These are phyloP conservation scores for Coniochaeta sp. DNA, from an alignment of 2,329 filamentous ascomycete genomes.

Conservation along the genomic window DNA sequence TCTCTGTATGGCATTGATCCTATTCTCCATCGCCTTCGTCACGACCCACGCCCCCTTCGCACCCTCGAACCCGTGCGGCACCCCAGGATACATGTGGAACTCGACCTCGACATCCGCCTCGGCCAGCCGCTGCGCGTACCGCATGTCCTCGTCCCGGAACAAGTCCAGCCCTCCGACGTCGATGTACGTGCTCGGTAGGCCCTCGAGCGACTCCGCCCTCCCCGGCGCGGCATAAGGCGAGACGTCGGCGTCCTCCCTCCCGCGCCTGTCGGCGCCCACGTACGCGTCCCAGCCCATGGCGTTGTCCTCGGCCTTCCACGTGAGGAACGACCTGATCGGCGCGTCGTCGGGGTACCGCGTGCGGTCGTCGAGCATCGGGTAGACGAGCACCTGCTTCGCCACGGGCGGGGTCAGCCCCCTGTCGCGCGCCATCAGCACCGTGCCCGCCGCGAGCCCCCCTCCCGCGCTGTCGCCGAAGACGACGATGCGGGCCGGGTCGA, in stretches of 20 bases:
- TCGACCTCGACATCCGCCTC: constrained; percentile 26
- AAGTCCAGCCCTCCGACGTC: constrained; percentile 30
- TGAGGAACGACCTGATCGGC: constrained; percentile 7
- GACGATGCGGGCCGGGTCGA: constrained; percentile 18
- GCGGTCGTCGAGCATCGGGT: constrained; percentile 30
- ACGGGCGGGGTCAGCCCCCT: constrained; percentile 18
- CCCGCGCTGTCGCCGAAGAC: constrained; percentile 19
- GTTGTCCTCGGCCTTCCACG: constrained; percentile 15
- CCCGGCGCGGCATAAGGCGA: constrained; percentile 16
- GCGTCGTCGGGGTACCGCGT: constrained; percentile 11
- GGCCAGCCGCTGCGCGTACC: constrained; percentile 23
- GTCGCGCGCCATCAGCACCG: constrained; percentile 33
- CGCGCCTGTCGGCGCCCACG: constrained; percentile 8
- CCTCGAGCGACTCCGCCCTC: constrained; percentile 12
- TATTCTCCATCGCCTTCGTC: constrained; percentile 16
- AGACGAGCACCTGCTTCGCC: constrained; percentile 24
- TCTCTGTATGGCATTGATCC: constrained; percentile 9
- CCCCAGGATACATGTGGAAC: constrained; percentile 30
- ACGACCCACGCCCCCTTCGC: constrained; percentile 4
- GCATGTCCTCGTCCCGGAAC: constrained; percentile 25
- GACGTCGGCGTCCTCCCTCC: constrained; percentile 5
- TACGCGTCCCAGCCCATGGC: constrained; percentile 18
- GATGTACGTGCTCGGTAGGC: constrained; percentile 28
- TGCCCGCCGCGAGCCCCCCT: constrained; percentile 14
- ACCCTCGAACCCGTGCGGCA: constrained; percentile 30